These are phyloP conservation scores for Trichomonas tenax DNA, from an alignment of 208 protist species.

Conservation along the genomic window DNA sequence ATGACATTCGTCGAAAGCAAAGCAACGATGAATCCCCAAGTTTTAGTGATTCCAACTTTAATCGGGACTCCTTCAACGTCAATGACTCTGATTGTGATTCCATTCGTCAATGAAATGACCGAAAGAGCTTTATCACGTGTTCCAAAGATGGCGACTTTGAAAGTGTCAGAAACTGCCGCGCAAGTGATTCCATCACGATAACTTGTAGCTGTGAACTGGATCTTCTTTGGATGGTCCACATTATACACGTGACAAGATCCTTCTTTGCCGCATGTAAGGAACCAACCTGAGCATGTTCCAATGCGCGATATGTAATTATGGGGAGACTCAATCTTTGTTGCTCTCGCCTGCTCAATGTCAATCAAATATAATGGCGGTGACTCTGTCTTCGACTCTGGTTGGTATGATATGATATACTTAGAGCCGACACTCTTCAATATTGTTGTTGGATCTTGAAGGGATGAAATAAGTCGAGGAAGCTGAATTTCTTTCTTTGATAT, in stretches of 20 bases:
- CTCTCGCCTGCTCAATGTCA: neutral
- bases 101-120: neutral
- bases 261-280: neutral
- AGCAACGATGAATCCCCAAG: neutral
- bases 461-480: neutral
- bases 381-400: neutral
- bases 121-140: neutral
- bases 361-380: neutral
- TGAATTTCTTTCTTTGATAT: neutral
- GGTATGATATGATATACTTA: neutral
- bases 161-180: neutral
- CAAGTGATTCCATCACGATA: neutral
- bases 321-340: neutral
- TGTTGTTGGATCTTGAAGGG: neutral
- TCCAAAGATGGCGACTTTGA: neutral
- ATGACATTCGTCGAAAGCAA: neutral
- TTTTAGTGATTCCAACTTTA: neutral
- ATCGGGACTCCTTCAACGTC: neutral
- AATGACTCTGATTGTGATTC: neutral
- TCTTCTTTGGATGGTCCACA: neutral
- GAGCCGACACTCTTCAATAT: neutral
- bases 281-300: neutral
- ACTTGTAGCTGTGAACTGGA: neutral
- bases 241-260: neutral
- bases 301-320: neutral